These are phyloP conservation scores for Myxozyma mucilagina DNA, from an alignment of 805 yeast species.

Conservation along the genomic window DNA sequence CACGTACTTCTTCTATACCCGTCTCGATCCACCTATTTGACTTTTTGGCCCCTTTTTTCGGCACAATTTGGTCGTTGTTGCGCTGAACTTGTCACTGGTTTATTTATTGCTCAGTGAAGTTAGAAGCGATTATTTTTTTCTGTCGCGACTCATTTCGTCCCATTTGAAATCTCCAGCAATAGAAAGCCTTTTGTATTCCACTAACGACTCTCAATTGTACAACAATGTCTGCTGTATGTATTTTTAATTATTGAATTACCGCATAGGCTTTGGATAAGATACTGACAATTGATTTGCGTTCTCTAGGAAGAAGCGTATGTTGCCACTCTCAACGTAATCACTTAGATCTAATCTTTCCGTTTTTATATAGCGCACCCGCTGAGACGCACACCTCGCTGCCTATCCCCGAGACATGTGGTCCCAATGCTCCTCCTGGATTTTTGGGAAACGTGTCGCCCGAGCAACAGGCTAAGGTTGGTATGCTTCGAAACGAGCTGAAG, in stretches of 20 bases:
- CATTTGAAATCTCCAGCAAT: too few species aligned
- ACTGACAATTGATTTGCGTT: neutral
- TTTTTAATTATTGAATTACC: neutral
- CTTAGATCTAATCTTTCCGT: neutral
- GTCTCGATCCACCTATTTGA: too few species aligned
- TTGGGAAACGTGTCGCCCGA: constrained; percentile 75
- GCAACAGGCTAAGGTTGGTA: constrained; percentile 61
- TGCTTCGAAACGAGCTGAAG: constrained; percentile 57
- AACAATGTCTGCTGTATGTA: neutral
- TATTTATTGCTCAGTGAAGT: neutral
- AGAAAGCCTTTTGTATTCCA: neutral
- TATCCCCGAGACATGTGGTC: constrained; percentile 30
- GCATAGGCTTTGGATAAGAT: neutral
- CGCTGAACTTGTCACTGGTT: neutral
- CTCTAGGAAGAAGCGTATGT: neutral
- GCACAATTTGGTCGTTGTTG: neutral
- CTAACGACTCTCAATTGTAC: neutral
- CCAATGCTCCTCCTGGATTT: constrained; percentile 42
- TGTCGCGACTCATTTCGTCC: too few species aligned
- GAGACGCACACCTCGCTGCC: constrained; percentile 1
- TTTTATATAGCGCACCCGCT: too few species aligned
- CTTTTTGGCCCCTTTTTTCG: too few species aligned
- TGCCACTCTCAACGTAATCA: neutral
- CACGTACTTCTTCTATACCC: too few species aligned
- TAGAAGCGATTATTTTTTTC: neutral